phyloP scores from a whole-genome alignment of 2,329 filamentous ascomycete species.

The Phaeophleospora eucalypticola region DNA sequence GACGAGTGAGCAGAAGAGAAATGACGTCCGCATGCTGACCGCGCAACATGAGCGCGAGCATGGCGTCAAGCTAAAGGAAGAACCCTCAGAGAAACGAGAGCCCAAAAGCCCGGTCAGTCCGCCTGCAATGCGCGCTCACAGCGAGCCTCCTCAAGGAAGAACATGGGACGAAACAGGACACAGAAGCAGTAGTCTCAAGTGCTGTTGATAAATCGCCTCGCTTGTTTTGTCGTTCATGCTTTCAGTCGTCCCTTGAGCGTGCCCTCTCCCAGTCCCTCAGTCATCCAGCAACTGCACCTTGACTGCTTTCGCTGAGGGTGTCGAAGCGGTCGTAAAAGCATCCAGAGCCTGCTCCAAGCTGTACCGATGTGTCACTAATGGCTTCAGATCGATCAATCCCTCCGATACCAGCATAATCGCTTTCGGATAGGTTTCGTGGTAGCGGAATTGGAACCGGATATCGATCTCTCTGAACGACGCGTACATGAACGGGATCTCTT shows the following conservation, averaged over 20 bases:
- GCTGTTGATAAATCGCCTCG: too few species aligned
- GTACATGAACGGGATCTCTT: conserved; percentile 39
- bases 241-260: too few species aligned
- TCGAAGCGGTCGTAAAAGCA: conserved; percentile 37
- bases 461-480: conserved; percentile 37
- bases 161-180: background rate
- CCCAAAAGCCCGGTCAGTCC: background rate
- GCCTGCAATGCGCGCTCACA: too few species aligned
- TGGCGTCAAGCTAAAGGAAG: background rate
- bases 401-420: conserved; percentile 40
- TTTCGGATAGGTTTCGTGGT: conserved; percentile 39
- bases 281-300: conserved; percentile 34
- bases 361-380: conserved; percentile 38
- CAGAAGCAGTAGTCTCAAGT: background rate
- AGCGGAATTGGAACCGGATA: conserved; percentile 39
- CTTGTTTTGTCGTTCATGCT: too few species aligned
- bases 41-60: background rate
- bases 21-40: background rate
- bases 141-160: background rate
- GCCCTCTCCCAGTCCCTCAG: too few species aligned
- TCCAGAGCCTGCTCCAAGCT: conserved; percentile 34
- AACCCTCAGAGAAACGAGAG: background rate
- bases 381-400: conserved; percentile 38
- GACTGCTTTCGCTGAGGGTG: conserved; percentile 33
- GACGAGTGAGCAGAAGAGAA: conserved; percentile 15